phyloP scores from a whole-genome alignment of 2,329 filamentous ascomycete genomes.

The Aspergillus proliferans region DNA sequence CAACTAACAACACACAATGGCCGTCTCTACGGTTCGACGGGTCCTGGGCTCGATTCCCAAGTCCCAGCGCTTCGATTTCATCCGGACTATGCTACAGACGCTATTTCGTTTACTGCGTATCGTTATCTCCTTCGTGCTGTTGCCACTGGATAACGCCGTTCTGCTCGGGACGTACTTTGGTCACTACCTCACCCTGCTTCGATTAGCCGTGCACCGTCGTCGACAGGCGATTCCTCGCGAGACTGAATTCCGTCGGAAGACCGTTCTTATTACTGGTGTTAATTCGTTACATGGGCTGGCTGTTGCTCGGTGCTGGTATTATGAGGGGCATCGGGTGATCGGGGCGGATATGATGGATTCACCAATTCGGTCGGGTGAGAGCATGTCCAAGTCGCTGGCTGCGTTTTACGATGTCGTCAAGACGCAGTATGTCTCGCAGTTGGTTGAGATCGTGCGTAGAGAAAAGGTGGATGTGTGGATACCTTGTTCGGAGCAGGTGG shows the following conservation, averaged over 20 bases:
- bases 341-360: slow-evolving; percentile 59
- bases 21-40: slow-evolving; percentile 13
- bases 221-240: slow-evolving; percentile 21
- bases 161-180: slow-evolving; percentile 33
- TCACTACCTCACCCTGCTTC: slow-evolving; percentile 22
- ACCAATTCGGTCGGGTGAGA: slow-evolving; percentile 47
- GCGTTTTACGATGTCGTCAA: slow-evolving; percentile 49
- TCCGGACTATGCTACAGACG: slow-evolving; percentile 7
- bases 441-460: slow-evolving; percentile 53
- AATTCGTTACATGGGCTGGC: slow-evolving; percentile 65
- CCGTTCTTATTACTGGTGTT: slow-evolving; percentile 65
- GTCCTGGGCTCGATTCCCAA: slow-evolving; percentile 8
- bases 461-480: slow-evolving; percentile 68
- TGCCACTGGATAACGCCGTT: slow-evolving; percentile 48
- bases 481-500: slow-evolving; percentile 63
- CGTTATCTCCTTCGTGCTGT: slow-evolving; percentile 20
- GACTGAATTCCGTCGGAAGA: slow-evolving; percentile 42
- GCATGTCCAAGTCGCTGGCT: slow-evolving; percentile 53
- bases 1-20: slow-evolving; percentile 9
- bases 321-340: slow-evolving; percentile 62
- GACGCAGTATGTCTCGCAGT: slow-evolving; percentile 49
- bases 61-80: slow-evolving; percentile 5
- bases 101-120: slow-evolving; percentile 22
- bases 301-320: slow-evolving; percentile 60
- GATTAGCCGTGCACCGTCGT: slow-evolving; percentile 11